A percentile compares a stretch with the other conserved stretches of the same genome.
These are phyloP conservation scores for Pythium plurisporium DNA, from an alignment of 352 stramenopile genomes.

Conservation along the genomic window DNA sequence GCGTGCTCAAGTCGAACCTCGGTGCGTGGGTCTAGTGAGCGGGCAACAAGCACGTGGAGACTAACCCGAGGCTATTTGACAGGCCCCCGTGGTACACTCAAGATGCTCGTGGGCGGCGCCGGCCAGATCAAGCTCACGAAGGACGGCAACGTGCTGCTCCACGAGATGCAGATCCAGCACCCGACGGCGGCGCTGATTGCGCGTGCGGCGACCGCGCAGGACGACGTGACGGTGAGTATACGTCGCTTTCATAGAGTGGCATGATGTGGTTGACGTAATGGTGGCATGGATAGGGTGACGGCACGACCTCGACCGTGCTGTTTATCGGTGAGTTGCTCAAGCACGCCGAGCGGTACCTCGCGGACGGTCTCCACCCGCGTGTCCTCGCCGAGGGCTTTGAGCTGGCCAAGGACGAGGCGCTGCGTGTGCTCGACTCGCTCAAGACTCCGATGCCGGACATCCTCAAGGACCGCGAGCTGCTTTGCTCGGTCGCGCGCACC, in stretches of 20 bases:
- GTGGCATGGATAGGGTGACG: slow-evolving; percentile 83
- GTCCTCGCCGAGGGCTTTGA: slow-evolving; percentile 98
- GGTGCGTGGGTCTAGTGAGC: no score
- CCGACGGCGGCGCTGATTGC: slow-evolving; percentile 98
- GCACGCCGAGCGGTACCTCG: slow-evolving; percentile 95
- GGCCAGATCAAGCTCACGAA: slow-evolving; percentile 99
- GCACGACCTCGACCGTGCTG: slow-evolving; percentile 98
- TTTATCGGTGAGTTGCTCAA: slow-evolving; percentile 98
- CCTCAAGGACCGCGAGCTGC: slow-evolving; percentile 93
- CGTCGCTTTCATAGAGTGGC: not conserved
- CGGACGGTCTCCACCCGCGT: slow-evolving; percentile 96
- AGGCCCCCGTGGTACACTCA: slow-evolving; percentile 97
- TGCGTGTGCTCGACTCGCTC: slow-evolving; percentile 94
- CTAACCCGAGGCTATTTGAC: not conserved
- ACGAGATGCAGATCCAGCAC: slow-evolving; percentile 99
- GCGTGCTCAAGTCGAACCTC: slow-evolving; percentile 92
- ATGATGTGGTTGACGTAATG: not conserved
- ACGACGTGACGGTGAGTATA: slow-evolving; percentile 78
- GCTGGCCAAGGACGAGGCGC: slow-evolving; percentile 91
- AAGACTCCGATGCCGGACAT: slow-evolving; percentile 81
- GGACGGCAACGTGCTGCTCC: slow-evolving; percentile 98
- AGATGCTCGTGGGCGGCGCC: slow-evolving; percentile 99
- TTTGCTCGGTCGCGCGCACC: slow-evolving; percentile 92
- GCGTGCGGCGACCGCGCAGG: slow-evolving; percentile 96
- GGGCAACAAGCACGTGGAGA: not conserved